Percentiles rank a stretch among this genome's conserved stretches.
These are phyloP conservation scores for Podospora comata DNA, from an alignment of 495 filamentous ascomycete genomes.

Conservation along the genomic window DNA sequence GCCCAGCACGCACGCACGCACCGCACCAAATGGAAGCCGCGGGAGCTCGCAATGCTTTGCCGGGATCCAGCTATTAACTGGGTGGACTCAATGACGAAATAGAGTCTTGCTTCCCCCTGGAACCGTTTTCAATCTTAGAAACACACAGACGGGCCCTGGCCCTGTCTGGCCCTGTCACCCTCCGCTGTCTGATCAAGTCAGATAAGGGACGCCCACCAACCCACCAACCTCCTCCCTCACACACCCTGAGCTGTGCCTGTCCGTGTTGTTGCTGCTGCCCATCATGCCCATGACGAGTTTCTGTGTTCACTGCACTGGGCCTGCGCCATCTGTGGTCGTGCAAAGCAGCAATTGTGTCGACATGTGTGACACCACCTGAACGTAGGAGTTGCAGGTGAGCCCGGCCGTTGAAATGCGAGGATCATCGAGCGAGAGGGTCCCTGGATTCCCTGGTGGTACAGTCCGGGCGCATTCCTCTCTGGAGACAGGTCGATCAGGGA, in stretches of 20 bases:
- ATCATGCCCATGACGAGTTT: neutral
- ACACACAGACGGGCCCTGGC: neutral
- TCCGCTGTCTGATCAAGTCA: no score
- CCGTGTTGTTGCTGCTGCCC: neutral
- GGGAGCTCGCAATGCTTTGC: neutral
- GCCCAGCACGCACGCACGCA: neutral
- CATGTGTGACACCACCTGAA: neutral
- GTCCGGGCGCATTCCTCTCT: neutral
- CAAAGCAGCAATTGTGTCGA: neutral
- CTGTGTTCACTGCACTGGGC: neutral
- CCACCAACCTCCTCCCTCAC: no score
- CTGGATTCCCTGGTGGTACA: neutral
- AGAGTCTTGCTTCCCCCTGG: neutral
- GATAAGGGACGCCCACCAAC: no score
- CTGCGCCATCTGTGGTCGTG: conserved; percentile 5
- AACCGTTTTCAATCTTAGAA: neutral
- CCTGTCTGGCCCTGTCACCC: neutral
- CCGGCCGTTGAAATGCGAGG: neutral
- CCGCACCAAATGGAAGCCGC: neutral
- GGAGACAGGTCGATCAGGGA: conserved; percentile 13
- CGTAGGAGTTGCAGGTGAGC: neutral
- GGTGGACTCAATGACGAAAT: conserved; percentile 16
- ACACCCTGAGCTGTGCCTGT: no score
- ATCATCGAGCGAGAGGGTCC: conserved; percentile 1
- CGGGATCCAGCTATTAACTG: neutral